phyloP scores from a whole-genome alignment of 2,329 filamentous ascomycete species.

The Curvularia sp. region DNA sequence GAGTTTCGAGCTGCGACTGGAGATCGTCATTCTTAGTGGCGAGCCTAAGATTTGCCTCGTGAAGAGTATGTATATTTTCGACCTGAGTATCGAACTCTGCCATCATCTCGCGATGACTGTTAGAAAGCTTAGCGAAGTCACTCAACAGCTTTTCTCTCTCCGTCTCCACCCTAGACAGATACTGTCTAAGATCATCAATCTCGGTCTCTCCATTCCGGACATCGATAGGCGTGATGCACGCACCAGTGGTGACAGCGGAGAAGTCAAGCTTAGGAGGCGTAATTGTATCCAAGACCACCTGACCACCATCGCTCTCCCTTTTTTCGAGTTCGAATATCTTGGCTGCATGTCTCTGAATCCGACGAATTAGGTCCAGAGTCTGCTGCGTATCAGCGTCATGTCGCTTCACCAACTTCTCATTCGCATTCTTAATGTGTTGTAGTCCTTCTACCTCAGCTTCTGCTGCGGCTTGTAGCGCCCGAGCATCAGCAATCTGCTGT shows the following conservation, averaged over 20 bases:
- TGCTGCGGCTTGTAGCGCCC: background rate
- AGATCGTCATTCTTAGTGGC: background rate
- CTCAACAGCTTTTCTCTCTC: background rate
- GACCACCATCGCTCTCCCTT: background rate
- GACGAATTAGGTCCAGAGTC: background rate
- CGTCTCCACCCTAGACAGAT: background rate
- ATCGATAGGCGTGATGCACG: background rate
- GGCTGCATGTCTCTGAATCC: background rate
- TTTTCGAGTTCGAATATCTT: background rate
- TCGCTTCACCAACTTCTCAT: background rate
- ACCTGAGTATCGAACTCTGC: background rate
- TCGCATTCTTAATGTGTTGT: conserved; percentile 1
- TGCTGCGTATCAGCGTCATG: background rate
- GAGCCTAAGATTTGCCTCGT: background rate
- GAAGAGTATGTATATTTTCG: background rate
- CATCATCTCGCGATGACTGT: background rate
- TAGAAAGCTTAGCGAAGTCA: background rate
- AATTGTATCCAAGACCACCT: background rate
- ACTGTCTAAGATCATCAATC: background rate
- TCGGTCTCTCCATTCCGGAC: background rate
- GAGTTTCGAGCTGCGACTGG: background rate
- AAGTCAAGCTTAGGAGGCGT: background rate
- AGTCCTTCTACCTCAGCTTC: conserved; percentile 8
- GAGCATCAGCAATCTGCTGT: conserved; percentile 5
- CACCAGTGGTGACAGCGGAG: background rate